These are phyloP conservation scores for Sclerotiophoma versabilis DNA, from an alignment of 2,329 filamentous ascomycete species.

Conservation along the genomic window DNA sequence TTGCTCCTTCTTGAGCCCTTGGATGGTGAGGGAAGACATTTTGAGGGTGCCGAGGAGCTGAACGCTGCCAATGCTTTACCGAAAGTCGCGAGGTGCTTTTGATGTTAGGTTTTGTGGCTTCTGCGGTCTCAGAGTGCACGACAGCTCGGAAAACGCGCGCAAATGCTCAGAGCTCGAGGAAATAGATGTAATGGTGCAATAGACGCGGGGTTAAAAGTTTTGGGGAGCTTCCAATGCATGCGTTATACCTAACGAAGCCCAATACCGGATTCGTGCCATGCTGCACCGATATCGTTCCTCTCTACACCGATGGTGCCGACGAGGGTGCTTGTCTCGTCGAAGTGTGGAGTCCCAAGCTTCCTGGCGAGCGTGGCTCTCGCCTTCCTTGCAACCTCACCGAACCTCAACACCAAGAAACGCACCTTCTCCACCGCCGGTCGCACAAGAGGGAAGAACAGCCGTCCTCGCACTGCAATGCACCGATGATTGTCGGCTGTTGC, in stretches of 20 bases:
- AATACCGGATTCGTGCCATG: slow-evolving; percentile 27
- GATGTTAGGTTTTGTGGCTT: not conserved
- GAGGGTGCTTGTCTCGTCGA: slow-evolving; percentile 19
- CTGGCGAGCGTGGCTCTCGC: slow-evolving; percentile 23
- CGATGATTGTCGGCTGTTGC: slow-evolving; percentile 26
- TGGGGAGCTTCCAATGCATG: slow-evolving; percentile 20
- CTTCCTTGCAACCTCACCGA: slow-evolving; percentile 1
- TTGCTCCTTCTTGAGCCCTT: slow-evolving; percentile 51
- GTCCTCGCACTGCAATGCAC: slow-evolving; percentile 28
- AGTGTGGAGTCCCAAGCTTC: slow-evolving; percentile 26
- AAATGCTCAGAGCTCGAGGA: not conserved
- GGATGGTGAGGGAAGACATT: slow-evolving; percentile 52
- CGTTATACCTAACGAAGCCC: slow-evolving; percentile 10
- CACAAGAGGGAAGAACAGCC: slow-evolving; percentile 12
- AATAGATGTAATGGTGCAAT: slow-evolving; percentile 7
- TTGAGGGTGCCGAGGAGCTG: slow-evolving; percentile 1
- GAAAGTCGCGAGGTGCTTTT: not conserved
- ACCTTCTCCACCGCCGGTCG: slow-evolving; percentile 6
- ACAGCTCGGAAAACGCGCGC: not conserved
- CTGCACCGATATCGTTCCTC: slow-evolving; percentile 30
- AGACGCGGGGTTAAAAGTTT: slow-evolving; percentile 18
- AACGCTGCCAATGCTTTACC: not conserved
- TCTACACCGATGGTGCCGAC: slow-evolving; percentile 25
- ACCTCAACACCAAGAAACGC: slow-evolving; percentile 14
- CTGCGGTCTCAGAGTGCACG: not conserved